Conservation (phyloP, 768 basidiomycete species). For the Russula dissimulans region DNA sequence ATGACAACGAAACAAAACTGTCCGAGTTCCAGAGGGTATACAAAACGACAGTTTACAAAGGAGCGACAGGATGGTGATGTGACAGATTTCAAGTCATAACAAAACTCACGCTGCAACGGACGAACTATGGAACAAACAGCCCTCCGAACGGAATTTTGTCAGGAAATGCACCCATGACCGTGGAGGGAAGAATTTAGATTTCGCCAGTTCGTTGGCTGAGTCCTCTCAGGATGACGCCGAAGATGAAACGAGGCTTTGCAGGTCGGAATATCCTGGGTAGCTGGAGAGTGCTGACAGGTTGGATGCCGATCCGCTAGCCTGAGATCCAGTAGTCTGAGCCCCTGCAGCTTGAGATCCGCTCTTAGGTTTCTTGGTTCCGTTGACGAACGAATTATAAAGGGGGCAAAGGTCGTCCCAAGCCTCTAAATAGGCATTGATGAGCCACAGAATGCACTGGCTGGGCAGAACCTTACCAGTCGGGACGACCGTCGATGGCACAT, state of each 20-base stretch:
- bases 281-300: too few species aligned
- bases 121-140: too few species aligned
- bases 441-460: too few species aligned
- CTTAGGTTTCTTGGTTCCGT: too few species aligned
- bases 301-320: too few species aligned
- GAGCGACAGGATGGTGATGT: too few species aligned
- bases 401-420: background rate
- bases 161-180: background rate
- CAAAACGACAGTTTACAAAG: background rate
- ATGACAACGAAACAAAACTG: conserved; percentile 18
- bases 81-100: background rate
- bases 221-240: too few species aligned
- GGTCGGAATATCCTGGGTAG: too few species aligned
- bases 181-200: conserved; percentile 12
- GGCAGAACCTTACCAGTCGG: background rate
- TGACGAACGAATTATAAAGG: background rate
- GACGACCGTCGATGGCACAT: background rate
- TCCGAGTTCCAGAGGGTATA: conserved; percentile 8
- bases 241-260: too few species aligned
- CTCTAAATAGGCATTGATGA: background rate
- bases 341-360: too few species aligned
- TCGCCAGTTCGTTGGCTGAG: background rate
- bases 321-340: too few species aligned
- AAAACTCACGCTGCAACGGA: background rate
- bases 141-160: background rate